A percentile compares a stretch with the other conserved stretches of the same genome.
Conservation (phyloP, 371 early-diverging fungal genomes). For the Gilbertella persicaria region DNA sequence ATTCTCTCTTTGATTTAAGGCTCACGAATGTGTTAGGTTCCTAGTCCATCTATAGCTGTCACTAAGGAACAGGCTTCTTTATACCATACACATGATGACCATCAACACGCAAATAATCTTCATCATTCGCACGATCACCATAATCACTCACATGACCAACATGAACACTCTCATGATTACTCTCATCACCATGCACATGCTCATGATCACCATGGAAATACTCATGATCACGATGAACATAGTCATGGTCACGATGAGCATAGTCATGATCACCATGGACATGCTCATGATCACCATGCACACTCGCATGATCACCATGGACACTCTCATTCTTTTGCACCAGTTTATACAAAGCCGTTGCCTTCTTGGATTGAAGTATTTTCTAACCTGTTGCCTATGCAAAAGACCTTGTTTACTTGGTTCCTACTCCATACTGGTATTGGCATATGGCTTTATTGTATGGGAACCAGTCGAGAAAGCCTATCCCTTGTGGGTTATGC, state of each 20-base stretch:
- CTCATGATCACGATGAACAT: constrained; percentile 17
- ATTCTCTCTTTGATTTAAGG: no score
- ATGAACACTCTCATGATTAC: constrained; percentile 3
- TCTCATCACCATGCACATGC: constrained; percentile 14
- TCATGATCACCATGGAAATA: constrained; percentile 23
- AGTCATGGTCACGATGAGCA: constrained; percentile 22
- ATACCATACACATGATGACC: constrained; percentile 13
- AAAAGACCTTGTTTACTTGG: constrained; percentile 68
- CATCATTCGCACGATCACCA: constrained; percentile 25
- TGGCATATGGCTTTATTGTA: constrained; percentile 54
- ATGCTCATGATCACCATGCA: constrained; percentile 20
- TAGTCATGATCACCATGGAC: constrained; percentile 18
- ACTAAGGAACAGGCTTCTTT: neutral
- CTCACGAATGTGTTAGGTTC: no score
- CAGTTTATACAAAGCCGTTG: constrained; percentile 35
- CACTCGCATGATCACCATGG: constrained; percentile 28
- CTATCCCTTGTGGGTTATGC: constrained; percentile 55
- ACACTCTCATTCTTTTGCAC: constrained; percentile 39
- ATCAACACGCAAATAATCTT: constrained; percentile 23
- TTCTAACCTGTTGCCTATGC: constrained; percentile 46
- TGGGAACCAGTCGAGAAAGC: constrained; percentile 53
- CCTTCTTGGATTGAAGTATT: constrained; percentile 52
- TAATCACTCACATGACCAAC: constrained; percentile 5
- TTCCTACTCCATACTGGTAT: constrained; percentile 47
- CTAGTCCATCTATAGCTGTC: no score